A percentile compares a stretch with the other conserved stretches of the same genome.
phyloP scores from a whole-genome alignment of 306 rosid species.

The Datisca glomerata region DNA sequence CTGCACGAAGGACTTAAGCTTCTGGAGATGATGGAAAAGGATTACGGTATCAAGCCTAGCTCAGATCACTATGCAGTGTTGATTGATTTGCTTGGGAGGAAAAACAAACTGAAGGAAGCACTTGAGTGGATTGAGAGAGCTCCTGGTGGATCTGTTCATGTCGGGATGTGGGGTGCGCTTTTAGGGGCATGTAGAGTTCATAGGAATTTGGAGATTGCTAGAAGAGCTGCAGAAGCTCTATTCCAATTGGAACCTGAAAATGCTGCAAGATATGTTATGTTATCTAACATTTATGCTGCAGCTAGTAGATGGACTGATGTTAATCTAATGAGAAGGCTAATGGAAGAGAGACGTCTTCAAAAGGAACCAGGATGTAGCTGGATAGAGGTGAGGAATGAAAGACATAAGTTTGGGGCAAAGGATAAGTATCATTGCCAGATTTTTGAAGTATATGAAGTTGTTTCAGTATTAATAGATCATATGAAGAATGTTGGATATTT shows the following conservation, averaged over 20 bases:
- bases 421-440: constrained; percentile 35
- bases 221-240: constrained; percentile 40
- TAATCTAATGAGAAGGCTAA: constrained; percentile 30
- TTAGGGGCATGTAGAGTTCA: constrained; percentile 49
- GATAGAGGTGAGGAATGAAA: constrained; percentile 42
- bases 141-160: constrained; percentile 24
- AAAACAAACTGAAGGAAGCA: constrained; percentile 40
- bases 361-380: constrained; percentile 49
- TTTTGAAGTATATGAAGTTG: constrained; percentile 28
- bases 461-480: constrained; percentile 26
- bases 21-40: constrained; percentile 34
- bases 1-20: constrained; percentile 31
- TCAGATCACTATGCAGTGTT: constrained; percentile 42
- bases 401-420: constrained; percentile 41
- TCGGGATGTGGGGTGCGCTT: constrained; percentile 52
- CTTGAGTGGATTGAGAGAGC: constrained; percentile 31
- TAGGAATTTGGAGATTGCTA: constrained; percentile 35
- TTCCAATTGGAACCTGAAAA: constrained; percentile 46
- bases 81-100: constrained; percentile 53
- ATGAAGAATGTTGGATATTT: constrained; percentile 38
- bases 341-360: constrained; percentile 32
- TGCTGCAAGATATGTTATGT: constrained; percentile 51
- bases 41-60: constrained; percentile 26
- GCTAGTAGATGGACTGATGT: constrained; percentile 42
- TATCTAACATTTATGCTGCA: constrained; percentile 52